Evolutionary conservation across 768 basidiomycete species (phyloP).

Genomic region (Psilocybe tampanensis): DNA sequence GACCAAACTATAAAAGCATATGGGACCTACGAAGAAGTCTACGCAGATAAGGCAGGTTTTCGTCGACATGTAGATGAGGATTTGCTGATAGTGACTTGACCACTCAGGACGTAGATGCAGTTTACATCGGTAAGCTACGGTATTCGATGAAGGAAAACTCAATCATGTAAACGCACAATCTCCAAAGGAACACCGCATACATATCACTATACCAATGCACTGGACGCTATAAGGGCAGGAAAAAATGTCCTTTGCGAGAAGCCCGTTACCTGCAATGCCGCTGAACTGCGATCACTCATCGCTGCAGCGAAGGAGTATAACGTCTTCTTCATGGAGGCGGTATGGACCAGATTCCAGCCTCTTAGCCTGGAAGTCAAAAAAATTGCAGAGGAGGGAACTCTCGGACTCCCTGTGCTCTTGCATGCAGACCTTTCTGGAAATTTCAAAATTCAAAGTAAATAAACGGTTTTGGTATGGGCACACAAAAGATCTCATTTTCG

Average conservation of each 20-base stretch:
- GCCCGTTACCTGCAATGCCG: constrained; percentile 76
- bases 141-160: not conserved
- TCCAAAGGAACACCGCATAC: constrained; percentile 80
- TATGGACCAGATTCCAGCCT: constrained; percentile 87
- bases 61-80: not conserved
- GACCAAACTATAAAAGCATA: constrained; percentile 64
- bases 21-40: constrained; percentile 76
- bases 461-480: not conserved
- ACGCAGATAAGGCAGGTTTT: constrained; percentile 57
- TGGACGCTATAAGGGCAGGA: constrained; percentile 73
- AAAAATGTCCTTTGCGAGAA: constrained; percentile 93
- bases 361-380: constrained; percentile 64
- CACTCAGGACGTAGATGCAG: constrained; percentile 64
- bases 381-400: constrained; percentile 59
- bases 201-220: constrained; percentile 75
- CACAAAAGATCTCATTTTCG: not conserved
- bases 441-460: constrained; percentile 66
- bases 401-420: constrained; percentile 68
- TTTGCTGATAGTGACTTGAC: not conserved
- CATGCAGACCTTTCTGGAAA: constrained; percentile 80
- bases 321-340: constrained; percentile 90
- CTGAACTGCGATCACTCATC: constrained; percentile 76
- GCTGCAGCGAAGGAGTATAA: constrained; percentile 74
- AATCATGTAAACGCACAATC: not conserved
- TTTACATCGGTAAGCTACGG: constrained; percentile 45